Conservation (phyloP, 140 eudicot species). For the Senecio squalidus region DNA sequence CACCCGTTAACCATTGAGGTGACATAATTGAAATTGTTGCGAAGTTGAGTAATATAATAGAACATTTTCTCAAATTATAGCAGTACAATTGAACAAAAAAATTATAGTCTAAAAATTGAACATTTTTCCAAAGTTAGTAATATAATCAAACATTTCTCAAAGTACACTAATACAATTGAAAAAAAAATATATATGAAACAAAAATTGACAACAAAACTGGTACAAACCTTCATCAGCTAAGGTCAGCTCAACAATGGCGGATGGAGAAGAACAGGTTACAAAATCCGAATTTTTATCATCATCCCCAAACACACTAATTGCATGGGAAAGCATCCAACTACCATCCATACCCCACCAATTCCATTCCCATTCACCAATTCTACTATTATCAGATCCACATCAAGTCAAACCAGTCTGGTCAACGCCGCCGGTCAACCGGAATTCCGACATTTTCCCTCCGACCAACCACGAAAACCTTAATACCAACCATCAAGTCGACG, state of each 20-base stretch:
- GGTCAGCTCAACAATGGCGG: constrained; percentile 28
- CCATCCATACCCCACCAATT: constrained; percentile 16
- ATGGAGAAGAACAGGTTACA: constrained; percentile 21
- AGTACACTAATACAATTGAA: too few relatives aligned
- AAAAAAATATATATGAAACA: too few relatives aligned
- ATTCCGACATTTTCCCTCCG: constrained; percentile 49
- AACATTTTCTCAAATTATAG: too few relatives aligned
- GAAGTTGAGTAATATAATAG: too few relatives aligned
- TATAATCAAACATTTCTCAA: too few relatives aligned
- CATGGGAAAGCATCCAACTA: constrained; percentile 25
- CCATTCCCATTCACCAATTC: constrained; percentile 11
- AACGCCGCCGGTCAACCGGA: neutral
- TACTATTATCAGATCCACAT: constrained; percentile 17
- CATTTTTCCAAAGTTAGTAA: too few relatives aligned
- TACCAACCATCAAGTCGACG: constrained; percentile 13
- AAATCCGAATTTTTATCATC: neutral
- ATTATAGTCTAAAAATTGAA: too few relatives aligned
- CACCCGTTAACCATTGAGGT: too few relatives aligned
- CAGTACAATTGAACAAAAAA: too few relatives aligned
- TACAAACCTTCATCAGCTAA: constrained; percentile 4
- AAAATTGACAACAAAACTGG: too few relatives aligned
- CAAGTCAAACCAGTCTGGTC: constrained; percentile 1
- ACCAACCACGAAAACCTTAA: constrained; percentile 67
- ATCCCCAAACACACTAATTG: constrained; percentile 12
- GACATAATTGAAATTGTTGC: too few relatives aligned